Conservation (phyloP, 2,329 filamentous ascomycete species). For the Microsporum audouinii region DNA sequence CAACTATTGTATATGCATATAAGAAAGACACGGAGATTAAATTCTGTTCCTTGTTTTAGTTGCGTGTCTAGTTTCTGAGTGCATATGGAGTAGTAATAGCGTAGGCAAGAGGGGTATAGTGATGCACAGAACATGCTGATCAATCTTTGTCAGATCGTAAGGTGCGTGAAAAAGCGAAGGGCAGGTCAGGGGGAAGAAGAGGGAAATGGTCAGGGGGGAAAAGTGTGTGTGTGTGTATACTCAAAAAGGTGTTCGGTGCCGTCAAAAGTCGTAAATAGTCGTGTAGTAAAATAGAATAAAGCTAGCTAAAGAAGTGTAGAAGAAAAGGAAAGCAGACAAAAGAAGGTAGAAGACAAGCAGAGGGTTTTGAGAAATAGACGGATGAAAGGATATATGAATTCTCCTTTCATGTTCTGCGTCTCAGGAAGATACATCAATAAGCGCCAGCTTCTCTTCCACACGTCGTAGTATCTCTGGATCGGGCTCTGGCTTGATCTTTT, state of each 20-base stretch:
- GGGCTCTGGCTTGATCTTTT: conserved; percentile 29
- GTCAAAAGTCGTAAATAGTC: background rate
- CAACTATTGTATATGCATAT: background rate
- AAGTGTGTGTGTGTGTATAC: too few species aligned
- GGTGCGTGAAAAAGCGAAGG: background rate
- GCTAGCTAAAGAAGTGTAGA: background rate
- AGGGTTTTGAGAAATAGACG: background rate
- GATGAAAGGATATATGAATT: background rate
- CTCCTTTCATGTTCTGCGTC: background rate
- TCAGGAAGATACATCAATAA: conserved; percentile 5
- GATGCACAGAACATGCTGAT: background rate
- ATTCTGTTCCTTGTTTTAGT: background rate
- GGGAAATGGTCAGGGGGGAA: background rate
- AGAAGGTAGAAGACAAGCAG: background rate
- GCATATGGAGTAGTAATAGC: background rate
- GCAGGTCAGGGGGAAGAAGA: background rate
- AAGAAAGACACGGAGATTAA: background rate
- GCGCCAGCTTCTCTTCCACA: conserved; percentile 31
- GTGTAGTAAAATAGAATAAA: background rate
- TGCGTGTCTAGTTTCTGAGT: background rate
- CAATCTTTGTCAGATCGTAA: background rate
- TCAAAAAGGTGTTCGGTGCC: background rate
- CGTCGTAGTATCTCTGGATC: conserved; percentile 30
- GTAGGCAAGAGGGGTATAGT: background rate
- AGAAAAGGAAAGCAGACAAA: background rate